A percentile compares a stretch with the other conserved stretches of the same genome.
phyloP scores from a whole-genome alignment of 2,329 filamentous ascomycete genomes.

The Dothideomycetes sp. region DNA sequence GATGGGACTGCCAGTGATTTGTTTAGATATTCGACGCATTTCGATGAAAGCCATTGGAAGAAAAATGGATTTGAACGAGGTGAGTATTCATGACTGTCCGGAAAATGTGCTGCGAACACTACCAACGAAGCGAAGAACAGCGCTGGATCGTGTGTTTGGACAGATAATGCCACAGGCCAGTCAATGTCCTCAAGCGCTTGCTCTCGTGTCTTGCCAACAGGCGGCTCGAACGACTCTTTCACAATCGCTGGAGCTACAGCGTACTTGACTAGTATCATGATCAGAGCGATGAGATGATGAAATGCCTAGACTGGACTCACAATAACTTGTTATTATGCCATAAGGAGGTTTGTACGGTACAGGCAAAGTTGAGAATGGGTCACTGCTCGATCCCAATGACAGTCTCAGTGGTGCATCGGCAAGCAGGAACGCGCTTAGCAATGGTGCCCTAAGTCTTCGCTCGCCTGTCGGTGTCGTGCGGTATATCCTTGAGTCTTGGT shows the following conservation, averaged over 20 bases:
- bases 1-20: conserved; percentile 1
- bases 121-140: conserved; percentile 4
- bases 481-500: conserved; percentile 2
- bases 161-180: conserved; percentile 9
- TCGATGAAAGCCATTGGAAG: conserved; percentile 9
- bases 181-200: conserved; percentile 9
- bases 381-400: conserved; percentile 4
- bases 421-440: conserved; percentile 3
- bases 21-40: conserved; percentile 5
- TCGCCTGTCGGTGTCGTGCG: neutral
- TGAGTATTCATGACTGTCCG: conserved; percentile 5
- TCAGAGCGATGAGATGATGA: neutral
- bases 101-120: conserved; percentile 5
- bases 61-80: conserved; percentile 6
- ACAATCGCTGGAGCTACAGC: conserved; percentile 10
- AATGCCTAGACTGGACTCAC: no score
- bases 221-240: conserved; percentile 5
- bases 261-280: neutral
- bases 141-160: conserved; percentile 7
- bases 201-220: conserved; percentile 7
- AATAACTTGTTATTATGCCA: conserved; percentile 8
- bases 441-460: conserved; percentile 1
- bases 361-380: conserved; percentile 5
- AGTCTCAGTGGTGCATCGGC: conserved; percentile 4
- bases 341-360: conserved; percentile 6